Conservation (phyloP, 2,329 filamentous ascomycete genomes). For the Ophiostoma populinum region DNA sequence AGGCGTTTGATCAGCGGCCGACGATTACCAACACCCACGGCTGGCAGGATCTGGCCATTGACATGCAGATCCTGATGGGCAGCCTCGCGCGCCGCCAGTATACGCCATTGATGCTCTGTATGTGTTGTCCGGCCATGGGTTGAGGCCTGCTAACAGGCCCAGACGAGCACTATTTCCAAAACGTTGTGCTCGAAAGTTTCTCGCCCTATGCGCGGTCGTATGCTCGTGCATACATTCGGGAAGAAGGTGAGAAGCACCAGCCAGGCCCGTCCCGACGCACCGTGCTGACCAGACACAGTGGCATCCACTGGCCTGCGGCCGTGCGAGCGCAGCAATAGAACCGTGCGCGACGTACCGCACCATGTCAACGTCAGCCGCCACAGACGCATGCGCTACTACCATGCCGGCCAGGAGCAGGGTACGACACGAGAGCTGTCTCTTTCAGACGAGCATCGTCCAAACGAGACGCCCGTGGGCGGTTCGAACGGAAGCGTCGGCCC, state of each 20-base stretch:
- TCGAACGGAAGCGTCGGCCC: no score
- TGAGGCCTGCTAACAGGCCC: not conserved
- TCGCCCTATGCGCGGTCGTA: constrained; percentile 13
- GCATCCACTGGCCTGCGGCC: no score
- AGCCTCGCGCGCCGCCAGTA: constrained; percentile 13
- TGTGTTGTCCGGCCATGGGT: constrained; percentile 9
- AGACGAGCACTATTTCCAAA: constrained; percentile 20
- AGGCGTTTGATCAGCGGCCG: constrained; percentile 11
- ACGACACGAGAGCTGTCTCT: no score
- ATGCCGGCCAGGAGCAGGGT: no score
- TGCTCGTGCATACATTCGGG: constrained; percentile 8
- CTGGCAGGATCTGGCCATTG: constrained; percentile 12
- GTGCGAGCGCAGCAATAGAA: no score
- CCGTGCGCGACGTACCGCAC: no score
- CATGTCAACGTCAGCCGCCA: no score
- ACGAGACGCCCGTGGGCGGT: no score
- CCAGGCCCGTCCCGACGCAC: no score
- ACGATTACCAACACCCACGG: constrained; percentile 7
- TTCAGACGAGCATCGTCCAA: no score
- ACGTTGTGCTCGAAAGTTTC: constrained; percentile 12
- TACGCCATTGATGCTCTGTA: constrained; percentile 15
- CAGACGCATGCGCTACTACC: no score
- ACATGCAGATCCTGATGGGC: constrained; percentile 13
- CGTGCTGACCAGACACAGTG: no score
- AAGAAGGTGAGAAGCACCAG: constrained; percentile 9